phyloP scores from a whole-genome alignment of 2,329 filamentous ascomycete species.

The Monilinia fructigena region DNA sequence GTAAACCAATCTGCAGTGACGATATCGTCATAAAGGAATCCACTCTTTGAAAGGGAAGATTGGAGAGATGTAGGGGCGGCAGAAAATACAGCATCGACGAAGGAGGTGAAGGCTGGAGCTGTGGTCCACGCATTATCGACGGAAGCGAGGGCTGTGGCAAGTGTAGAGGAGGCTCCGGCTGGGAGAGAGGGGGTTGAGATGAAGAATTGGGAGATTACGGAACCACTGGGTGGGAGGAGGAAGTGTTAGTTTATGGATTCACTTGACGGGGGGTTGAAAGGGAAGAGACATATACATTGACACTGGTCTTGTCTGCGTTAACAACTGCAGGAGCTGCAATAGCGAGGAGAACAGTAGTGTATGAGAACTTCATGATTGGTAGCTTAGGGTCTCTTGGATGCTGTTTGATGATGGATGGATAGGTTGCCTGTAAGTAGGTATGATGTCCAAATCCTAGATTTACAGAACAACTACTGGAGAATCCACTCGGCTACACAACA shows the following conservation, averaged over 20 bases:
- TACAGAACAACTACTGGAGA: too few species aligned
- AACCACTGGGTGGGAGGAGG: constrained; percentile 21
- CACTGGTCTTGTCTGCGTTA: constrained; percentile 9
- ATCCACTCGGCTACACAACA: too few species aligned
- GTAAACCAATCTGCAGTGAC: constrained; percentile 31
- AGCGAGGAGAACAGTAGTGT: constrained; percentile 2
- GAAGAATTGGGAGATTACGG: constrained; percentile 31
- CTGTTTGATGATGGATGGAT: background rate
- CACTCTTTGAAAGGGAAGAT: constrained; percentile 24
- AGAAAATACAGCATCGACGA: constrained; percentile 26
- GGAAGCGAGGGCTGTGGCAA: constrained; percentile 24
- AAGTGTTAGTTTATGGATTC: background rate
- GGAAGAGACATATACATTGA: constrained; percentile 30
- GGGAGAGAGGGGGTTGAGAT: constrained; percentile 28
- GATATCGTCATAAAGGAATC: constrained; percentile 25
- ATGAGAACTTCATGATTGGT: constrained; percentile 20
- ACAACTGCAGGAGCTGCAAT: constrained; percentile 5
- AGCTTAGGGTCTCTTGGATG: background rate
- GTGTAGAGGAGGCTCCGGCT: constrained; percentile 29
- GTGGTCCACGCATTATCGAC: background rate
- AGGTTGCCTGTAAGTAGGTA: background rate
- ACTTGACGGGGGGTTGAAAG: background rate
- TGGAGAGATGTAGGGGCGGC: constrained; percentile 28
- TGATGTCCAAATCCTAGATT: background rate
- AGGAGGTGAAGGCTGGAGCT: background rate